These are phyloP conservation scores for Centaurea solstitialis DNA, from an alignment of 129 eudicot species.

Conservation along the genomic window DNA sequence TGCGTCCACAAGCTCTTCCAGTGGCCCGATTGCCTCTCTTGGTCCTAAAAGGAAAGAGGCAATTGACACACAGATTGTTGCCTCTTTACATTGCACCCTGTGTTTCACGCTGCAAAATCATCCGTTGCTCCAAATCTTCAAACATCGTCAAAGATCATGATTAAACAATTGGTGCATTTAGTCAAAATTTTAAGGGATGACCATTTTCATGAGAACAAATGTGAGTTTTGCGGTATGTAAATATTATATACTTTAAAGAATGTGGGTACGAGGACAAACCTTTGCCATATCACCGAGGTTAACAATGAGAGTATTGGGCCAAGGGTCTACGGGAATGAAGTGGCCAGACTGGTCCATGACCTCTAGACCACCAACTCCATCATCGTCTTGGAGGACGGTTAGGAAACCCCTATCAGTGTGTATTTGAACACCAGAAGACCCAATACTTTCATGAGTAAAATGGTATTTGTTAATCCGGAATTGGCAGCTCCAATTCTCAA, in stretches of 20 bases:
- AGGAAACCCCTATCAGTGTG: too few relatives aligned
- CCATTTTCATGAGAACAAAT: not conserved
- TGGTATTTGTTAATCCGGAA: too few relatives aligned
- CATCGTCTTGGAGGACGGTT: conserved; percentile 25
- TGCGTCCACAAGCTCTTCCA: not conserved
- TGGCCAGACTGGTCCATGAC: conserved; percentile 40
- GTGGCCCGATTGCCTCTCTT: conserved; percentile 2
- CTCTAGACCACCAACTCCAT: conserved; percentile 64
- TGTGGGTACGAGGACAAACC: conserved; percentile 26
- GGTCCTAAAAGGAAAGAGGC: not conserved
- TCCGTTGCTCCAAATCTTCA: not conserved
- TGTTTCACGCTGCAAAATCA: not conserved
- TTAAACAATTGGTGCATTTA: not conserved
- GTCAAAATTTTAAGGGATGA: not conserved
- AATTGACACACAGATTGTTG: conserved; percentile 2
- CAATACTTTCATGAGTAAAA: too few relatives aligned
- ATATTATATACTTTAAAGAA: not conserved
- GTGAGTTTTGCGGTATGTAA: not conserved
- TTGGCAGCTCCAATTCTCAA: too few relatives aligned
- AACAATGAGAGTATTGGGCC: conserved; percentile 40
- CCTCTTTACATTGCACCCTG: conserved; percentile 1
- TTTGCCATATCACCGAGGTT: conserved; percentile 60
- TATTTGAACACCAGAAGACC: too few relatives aligned
- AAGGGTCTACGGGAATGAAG: not conserved
- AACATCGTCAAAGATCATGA: not conserved